phyloP scores from a whole-genome alignment of 805 yeast species.

The Yarrowia osloensis region DNA sequence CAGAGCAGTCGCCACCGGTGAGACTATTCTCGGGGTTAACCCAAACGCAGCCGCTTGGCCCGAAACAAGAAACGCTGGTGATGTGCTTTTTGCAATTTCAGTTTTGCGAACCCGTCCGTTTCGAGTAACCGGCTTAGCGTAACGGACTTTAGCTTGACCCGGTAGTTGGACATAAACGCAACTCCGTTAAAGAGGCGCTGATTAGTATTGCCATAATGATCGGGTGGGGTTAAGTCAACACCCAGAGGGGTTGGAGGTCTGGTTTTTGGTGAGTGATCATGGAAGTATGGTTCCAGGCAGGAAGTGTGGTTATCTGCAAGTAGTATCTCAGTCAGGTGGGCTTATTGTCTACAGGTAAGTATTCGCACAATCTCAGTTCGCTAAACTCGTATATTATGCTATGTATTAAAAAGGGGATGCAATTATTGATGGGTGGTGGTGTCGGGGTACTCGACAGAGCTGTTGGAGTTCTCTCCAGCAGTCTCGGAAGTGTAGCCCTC shows the following conservation, averaged over 20 bases:
- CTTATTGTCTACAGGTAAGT: no score
- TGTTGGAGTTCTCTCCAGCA: slow-evolving; percentile 2
- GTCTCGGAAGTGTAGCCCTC: slow-evolving; percentile 18
- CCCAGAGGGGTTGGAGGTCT: neutral
- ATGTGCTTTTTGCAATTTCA: neutral
- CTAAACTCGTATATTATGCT: neutral
- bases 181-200: neutral
- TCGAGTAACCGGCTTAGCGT: neutral
- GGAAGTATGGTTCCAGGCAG: no score
- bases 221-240: neutral
- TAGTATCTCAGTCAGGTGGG: no score
- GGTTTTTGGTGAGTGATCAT: no score
- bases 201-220: neutral
- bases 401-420: slow-evolving; percentile 7
- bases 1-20: neutral
- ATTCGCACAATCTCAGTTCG: no score
- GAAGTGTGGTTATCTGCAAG: no score
- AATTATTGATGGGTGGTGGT: slow-evolving; percentile 16
- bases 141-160: neutral
- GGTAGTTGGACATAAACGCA: neutral
- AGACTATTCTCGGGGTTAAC: neutral
- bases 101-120: neutral
- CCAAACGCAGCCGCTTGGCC: neutral
- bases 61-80: neutral
- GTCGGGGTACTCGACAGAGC: slow-evolving; percentile 2